Evolutionary conservation across 345 rosid species (phyloP), one percentile per base, ranked within the genome.

Genomic region (Psidium friedrichsthalianum): DNA sequence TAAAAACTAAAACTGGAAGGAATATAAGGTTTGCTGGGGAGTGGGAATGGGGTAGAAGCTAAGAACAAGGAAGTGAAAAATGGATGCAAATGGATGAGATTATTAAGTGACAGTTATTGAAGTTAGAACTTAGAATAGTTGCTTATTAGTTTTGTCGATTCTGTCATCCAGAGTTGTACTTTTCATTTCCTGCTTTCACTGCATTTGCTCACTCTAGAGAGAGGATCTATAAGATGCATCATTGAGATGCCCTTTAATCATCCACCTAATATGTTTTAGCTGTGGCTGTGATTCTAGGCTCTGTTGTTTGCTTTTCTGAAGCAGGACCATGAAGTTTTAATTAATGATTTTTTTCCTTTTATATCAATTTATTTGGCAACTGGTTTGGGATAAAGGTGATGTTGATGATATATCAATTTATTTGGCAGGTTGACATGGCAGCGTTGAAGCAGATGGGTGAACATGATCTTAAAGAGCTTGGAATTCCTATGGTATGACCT

Each of bases 401-500:
- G 36, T 36, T 36, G 36, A 36, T 36, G 36, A 36, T 56, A 47
- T 32, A 69, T 69, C 47, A 18, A 86, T 91, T 22, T 88, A 85
- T 85, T 85, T 86, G 82, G 47, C 92, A 97, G 99, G 94, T 97
- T 88, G 98, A 97, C 90, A 95, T 97, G 98, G 58, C 92, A 13
- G 96, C 96, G 29, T 89, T 97, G 88, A 96, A 88, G 93, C 98
- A 94, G 91, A 97, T 97, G 99, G 93, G 96, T 64, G 99, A 97
- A 88, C 91, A 87, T 80, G 98, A 97, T 88, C 93, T 97, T 57
- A 97, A 95, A 91, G 99, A 97, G 88, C 90, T 97, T 84, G 96
- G 94, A 87, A 96, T 97, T 89, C 99, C 99, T 80, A 97, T 96
- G 99, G 99, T 97, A 93, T 81, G 56, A 56, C n/a, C 56, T 64